A percentile compares a stretch with the other conserved stretches of the same genome.
Conservation (phyloP, 352 stramenopile genomes). For the Pythium dissimile region DNA sequence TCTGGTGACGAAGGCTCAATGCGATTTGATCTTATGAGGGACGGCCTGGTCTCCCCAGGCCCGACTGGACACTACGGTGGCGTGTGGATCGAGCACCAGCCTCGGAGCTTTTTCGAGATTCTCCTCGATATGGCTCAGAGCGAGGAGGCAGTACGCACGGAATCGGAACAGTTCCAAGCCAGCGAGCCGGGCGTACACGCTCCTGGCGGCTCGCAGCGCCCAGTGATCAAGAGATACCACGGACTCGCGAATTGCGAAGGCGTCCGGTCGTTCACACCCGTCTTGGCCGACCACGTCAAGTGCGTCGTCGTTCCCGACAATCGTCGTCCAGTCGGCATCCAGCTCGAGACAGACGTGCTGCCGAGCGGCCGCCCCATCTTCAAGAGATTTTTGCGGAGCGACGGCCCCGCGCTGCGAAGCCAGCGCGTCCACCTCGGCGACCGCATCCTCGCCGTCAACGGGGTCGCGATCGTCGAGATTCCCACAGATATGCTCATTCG, state of each 20-base stretch:
- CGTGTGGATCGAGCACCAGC: constrained; percentile 1
- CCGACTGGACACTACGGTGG: background rate
- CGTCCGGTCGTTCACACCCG: background rate
- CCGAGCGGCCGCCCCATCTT: constrained; percentile 28
- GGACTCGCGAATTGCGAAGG: constrained; percentile 22
- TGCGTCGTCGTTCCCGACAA: constrained; percentile 28
- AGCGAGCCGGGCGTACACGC: no score
- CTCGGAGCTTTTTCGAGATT: background rate
- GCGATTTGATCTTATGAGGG: background rate
- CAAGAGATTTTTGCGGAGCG: constrained; percentile 29
- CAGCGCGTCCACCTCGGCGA: constrained; percentile 14
- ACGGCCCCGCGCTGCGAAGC: constrained; percentile 12
- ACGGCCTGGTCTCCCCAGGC: background rate
- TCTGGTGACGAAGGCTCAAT: background rate
- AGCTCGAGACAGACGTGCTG: constrained; percentile 36
- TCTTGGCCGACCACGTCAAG: constrained; percentile 11
- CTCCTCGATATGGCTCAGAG: background rate
- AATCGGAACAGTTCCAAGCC: no score
- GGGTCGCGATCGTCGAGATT: constrained; percentile 25
- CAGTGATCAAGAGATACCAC: constrained; percentile 14
- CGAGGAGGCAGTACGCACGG: background rate
- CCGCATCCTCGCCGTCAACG: constrained; percentile 27
- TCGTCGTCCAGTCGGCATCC: constrained; percentile 20
- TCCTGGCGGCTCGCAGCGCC: background rate
- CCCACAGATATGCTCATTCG: constrained; percentile 25